These are phyloP conservation scores for Rosellinia necatrix DNA, from an alignment of 2,329 filamentous ascomycete genomes.

Conservation along the genomic window DNA sequence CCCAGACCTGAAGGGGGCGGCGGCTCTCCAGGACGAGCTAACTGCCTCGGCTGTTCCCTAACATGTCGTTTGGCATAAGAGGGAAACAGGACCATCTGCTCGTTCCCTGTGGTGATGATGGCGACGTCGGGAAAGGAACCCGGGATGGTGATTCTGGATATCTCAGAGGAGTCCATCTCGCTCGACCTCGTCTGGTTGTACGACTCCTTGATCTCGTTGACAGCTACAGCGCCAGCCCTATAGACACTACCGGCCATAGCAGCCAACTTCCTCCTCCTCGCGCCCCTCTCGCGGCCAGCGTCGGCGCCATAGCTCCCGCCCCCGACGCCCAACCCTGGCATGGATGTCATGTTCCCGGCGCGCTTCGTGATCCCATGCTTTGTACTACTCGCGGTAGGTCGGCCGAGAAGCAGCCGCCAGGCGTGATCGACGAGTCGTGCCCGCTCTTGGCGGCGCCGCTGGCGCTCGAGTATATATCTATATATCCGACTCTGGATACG, in stretches of 20 bases:
- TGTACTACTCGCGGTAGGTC: constrained; percentile 34
- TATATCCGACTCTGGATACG: constrained; percentile 78
- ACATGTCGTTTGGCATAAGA: constrained; percentile 83
- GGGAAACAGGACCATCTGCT: constrained; percentile 94
- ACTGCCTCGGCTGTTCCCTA: constrained; percentile 46
- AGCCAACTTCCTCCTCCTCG: constrained; percentile 78
- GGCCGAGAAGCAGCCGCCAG: constrained; percentile 52
- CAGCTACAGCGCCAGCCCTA: constrained; percentile 59
- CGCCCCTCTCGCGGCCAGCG: constrained; percentile 62
- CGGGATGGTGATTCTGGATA: constrained; percentile 60
- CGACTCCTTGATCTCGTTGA: constrained; percentile 63
- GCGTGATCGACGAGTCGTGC: constrained; percentile 53
- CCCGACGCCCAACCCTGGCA: constrained; percentile 40
- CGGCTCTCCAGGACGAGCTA: constrained; percentile 42
- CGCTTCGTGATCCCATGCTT: constrained; percentile 43
- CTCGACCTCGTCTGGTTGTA: constrained; percentile 58
- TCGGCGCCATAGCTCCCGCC: constrained; percentile 46
- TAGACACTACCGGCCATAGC: constrained; percentile 64
- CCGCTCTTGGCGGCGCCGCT: constrained; percentile 58
- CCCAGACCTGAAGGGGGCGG: constrained; percentile 47
- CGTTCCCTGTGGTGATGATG: constrained; percentile 78
- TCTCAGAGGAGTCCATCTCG: constrained; percentile 42
- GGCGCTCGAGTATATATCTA: constrained; percentile 69
- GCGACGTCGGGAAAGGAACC: constrained; percentile 83
- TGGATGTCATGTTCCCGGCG: constrained; percentile 40